Base-by-base conservation (phyloP, 345 rosid species). In the Murraya koenigii region DNA sequence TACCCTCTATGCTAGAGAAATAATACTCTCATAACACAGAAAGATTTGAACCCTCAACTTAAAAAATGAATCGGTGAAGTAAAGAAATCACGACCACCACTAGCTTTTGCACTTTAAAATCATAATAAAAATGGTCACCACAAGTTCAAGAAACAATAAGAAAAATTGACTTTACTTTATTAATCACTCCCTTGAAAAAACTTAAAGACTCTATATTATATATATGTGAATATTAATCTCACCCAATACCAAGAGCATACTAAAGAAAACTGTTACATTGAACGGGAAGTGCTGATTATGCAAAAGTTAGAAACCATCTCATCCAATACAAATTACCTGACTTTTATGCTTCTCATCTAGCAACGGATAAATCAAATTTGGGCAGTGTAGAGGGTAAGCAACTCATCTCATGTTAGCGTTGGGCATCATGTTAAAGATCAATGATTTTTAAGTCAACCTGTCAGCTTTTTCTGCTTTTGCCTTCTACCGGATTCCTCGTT, bases 401-500 rank as follows among this genome's bases (percentile, higher is more conserved):
- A 69, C 49, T 26, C 6, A 52, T 52, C 35, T 14, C 56, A 23
- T 7, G 14, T 23, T 69, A 56, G 3, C 59, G 10, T 22, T 0
- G 5, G 15, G 36, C 66, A 20, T 72, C 33, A 38, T 17, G 75
- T 59, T 73, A 9, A 70, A 19, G 60, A 54, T n/a, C 7, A 59
- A 32, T 38, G 55, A 13, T 59, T 7, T 22, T 19, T 35, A 23
- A 6, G 13, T 69, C 66, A 82, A 4, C 5, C 67, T 25, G 25
- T 36, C 26, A 76, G 82, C 69, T 0, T 32, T 69, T 83, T 87
- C 75, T 75, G 84, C 78, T 85, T 88, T 71, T 82, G 90, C 69
- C 85, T 84, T 84, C 82, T 84, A 52, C 41, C 77, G 22, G 79
- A 41, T 66, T 86, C 86, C 14, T 76, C 82, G n/a, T 82, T 81